Conservation (phyloP, 345 rosid species). For the Cardiospermum halicacabum region DNA sequence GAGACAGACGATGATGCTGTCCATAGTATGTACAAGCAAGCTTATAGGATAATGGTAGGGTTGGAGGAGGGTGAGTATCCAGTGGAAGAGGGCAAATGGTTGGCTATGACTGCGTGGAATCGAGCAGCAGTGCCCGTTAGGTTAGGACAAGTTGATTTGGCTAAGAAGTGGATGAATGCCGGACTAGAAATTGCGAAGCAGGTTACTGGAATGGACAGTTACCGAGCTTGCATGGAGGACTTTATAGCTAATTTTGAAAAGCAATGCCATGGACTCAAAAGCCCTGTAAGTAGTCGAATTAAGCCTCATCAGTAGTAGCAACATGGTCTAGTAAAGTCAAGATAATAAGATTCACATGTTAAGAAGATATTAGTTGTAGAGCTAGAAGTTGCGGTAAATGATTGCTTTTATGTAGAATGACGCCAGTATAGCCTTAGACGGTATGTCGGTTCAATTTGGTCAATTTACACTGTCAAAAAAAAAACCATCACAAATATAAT, state of each 20-base stretch:
- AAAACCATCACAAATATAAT: no score
- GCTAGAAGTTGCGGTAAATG: no score
- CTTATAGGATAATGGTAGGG: constrained; percentile 82
- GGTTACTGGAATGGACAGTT: constrained; percentile 71
- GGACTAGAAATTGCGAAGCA: constrained; percentile 68
- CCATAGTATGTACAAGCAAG: constrained; percentile 68
- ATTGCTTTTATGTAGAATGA: no score
- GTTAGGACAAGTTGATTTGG: constrained; percentile 58
- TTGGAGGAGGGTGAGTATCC: constrained; percentile 87
- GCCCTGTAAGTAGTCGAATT: constrained; percentile 13
- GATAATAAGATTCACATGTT: no score
- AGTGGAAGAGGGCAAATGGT: constrained; percentile 90
- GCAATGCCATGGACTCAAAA: constrained; percentile 25
- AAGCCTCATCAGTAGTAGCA: constrained; percentile 8
- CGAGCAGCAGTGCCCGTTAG: constrained; percentile 72
- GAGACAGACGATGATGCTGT: constrained; percentile 61
- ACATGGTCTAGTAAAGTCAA: background rate
- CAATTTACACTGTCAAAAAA: no score
- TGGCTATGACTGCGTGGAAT: constrained; percentile 93
- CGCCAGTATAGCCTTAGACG: no score
- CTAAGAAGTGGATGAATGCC: constrained; percentile 69
- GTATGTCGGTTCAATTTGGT: no score
- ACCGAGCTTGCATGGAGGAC: constrained; percentile 81
- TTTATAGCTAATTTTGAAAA: constrained; percentile 43
- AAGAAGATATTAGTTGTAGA: no score